Evolutionary conservation across 2,329 filamentous ascomycete species (phyloP), one percentile per base, ranked within the genome.

Genomic region (Botrytis sinoallii): DNA sequence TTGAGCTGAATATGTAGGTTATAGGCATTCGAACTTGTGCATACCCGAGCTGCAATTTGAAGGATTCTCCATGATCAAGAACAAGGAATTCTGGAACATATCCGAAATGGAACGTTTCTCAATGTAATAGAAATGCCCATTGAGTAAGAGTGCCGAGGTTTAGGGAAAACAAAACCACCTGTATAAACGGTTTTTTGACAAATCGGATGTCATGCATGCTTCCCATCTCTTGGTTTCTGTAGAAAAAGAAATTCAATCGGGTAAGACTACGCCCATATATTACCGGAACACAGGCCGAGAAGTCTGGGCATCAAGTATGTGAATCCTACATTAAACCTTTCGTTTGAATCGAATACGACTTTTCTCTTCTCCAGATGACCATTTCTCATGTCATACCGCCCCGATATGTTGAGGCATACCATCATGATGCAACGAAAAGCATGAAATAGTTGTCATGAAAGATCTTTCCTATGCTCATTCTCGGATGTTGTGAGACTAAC

Each of bases 1-100:
- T 46, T 12, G 59, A 57, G 70, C 70, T 72, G 60, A 72, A 72
- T 25, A 32, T 42, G 32, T 42, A n/a, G n/a, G n/a, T n/a, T n/a
- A 59, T 22, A 14, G 42, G 9, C 16, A 14, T 48, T 64, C 40
- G 44, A 48, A 29, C 38, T 29, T 29, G 66, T 71, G 70, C 60
- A 71, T 44, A 46, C 18, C 14, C 9, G 48, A 32, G 12, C 9
- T 69, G 38, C 66, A 68, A 9, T 42, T 32, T 42, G 52, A 42
- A 6, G 66, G 16, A 32, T 57, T 69, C 38, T 32, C 6, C 18
- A 32, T n/a, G 29, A 67, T 55, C 22, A 44, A 68, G 14, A 69
- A 59, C 40, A 52, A 35, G 18, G 35, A 55, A 29, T 29, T 3
- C n/a, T 22, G 35, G 52, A 35, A 57, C 32, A 22, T 16, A 42